These are phyloP conservation scores for Leccinum broughii DNA, from an alignment of 768 basidiomycete genomes.

Conservation along the genomic window DNA sequence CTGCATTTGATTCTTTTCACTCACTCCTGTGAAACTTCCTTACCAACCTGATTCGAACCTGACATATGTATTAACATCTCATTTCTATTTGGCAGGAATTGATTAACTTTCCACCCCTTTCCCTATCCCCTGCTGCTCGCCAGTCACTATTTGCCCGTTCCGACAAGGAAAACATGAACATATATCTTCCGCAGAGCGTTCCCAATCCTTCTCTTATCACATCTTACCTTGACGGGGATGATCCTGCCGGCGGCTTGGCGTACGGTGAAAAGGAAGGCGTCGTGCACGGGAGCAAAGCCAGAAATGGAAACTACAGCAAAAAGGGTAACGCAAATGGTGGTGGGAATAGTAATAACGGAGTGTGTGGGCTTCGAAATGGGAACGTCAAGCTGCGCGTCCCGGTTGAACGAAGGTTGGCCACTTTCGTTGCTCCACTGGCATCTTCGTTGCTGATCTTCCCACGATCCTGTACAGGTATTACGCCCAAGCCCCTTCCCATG, in stretches of 20 bases:
- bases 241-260: constrained; percentile 1
- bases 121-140: constrained; percentile 15
- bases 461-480: constrained; percentile 63
- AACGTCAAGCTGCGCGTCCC: constrained; percentile 19
- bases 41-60: background rate
- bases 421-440: background rate
- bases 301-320: constrained; percentile 10
- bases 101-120: constrained; percentile 13
- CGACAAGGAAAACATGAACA: constrained; percentile 16
- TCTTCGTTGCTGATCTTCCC: constrained; percentile 6
- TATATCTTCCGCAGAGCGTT: constrained; percentile 16
- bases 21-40: background rate
- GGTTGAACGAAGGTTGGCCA: constrained; percentile 15
- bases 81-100: constrained; percentile 10
- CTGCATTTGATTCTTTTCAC: background rate
- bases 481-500: constrained; percentile 64
- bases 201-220: constrained; percentile 17
- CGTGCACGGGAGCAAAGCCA: constrained; percentile 11
- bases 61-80: background rate
- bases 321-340: constrained; percentile 25
- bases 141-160: constrained; percentile 14
- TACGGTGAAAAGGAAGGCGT: constrained; percentile 20
- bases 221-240: constrained; percentile 33
- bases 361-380: constrained; percentile 19
- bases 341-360: constrained; percentile 14